These are phyloP conservation scores for Lepidopterella palustris DNA, from an alignment of 495 filamentous ascomycete species.

Conservation along the genomic window DNA sequence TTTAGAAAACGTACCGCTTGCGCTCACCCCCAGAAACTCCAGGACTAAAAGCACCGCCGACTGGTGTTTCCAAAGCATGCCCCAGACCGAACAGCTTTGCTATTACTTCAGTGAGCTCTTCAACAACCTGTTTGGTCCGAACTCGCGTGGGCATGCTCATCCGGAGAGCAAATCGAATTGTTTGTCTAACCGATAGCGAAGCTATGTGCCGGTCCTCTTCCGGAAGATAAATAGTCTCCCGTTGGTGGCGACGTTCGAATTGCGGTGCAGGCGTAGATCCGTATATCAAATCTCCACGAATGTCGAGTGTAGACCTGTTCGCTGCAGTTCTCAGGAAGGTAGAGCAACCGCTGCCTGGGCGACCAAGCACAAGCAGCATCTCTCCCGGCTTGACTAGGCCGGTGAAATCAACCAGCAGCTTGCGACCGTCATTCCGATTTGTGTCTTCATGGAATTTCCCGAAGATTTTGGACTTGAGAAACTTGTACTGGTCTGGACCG, in stretches of 20 bases:
- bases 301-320: constrained; percentile 57
- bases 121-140: constrained; percentile 53
- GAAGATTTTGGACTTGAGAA: not conserved
- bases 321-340: constrained; percentile 62
- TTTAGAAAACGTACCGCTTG: constrained; percentile 42
- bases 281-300: constrained; percentile 55
- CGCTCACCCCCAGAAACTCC: constrained; percentile 66
- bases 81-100: constrained; percentile 71
- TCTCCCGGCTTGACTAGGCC: constrained; percentile 43
- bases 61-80: constrained; percentile 56
- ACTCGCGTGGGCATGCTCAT: constrained; percentile 57
- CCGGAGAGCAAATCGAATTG: constrained; percentile 60
- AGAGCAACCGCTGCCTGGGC: constrained; percentile 63
- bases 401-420: constrained; percentile 54
- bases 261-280: constrained; percentile 51
- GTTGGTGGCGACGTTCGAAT: constrained; percentile 56
- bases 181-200: constrained; percentile 60
- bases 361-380: constrained; percentile 59
- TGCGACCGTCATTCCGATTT: not conserved
- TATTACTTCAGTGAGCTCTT: constrained; percentile 59
- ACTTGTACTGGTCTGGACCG: not conserved
- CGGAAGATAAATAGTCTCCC: constrained; percentile 45
- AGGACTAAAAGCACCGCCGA: constrained; percentile 56
- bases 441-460: not conserved
- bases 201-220: constrained; percentile 72